Evolutionary conservation across 148 eudicot genomes (phyloP), one percentile per base, ranked within the genome.

Genomic region (Persicaria tinctoria): DNA sequence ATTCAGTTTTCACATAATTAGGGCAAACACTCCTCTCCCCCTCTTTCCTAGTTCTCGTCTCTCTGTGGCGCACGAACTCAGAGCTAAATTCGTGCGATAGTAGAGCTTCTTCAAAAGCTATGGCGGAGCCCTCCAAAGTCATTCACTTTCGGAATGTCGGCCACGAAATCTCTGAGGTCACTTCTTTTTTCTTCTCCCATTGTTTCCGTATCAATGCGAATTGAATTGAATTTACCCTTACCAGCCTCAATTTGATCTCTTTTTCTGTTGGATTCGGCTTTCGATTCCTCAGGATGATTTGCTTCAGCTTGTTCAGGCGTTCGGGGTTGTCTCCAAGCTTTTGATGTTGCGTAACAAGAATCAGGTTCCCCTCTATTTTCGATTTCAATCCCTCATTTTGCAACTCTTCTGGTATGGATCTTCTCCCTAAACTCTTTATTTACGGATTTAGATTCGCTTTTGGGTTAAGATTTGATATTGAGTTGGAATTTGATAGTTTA

Each of bases 101-200:
- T 57, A 57, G 63, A 57, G 63, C 63, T 57, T 57, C 11, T 27
- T 18, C 23, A 57, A 57, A 18, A 57, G 63, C 63, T 12, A 83
- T 83, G 85, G 51, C 85, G 17, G 85, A 79, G 78, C 77, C 85
- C 17, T 83, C 85, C 47, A 83, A 83, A 77, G 85, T 83, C 12
- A 79, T 83, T 79, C 85, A 83, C 75, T 79, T 83, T 27, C 85
- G 85, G 75, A 83, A 83, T 77, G 85, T 83, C 53, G 85, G 85
- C 71, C 85, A 79, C 72, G 85, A 83, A 77, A 83, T 83, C 75
- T 74, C 85, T 16, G 85, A 83, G 85, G 85, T 82, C 57, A 46
- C 41, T 32, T 68, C 11, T 56, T 53, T 54, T 27, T 54, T 32
- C 8, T 45, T 32, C 8, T 45, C 12, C 3, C 17, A 50, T 38